A percentile compares a stretch with the other conserved stretches of the same genome.
Evolutionary conservation across 192 early-diverging fungal genomes (phyloP).

Genomic region (Podila epigama): DNA sequence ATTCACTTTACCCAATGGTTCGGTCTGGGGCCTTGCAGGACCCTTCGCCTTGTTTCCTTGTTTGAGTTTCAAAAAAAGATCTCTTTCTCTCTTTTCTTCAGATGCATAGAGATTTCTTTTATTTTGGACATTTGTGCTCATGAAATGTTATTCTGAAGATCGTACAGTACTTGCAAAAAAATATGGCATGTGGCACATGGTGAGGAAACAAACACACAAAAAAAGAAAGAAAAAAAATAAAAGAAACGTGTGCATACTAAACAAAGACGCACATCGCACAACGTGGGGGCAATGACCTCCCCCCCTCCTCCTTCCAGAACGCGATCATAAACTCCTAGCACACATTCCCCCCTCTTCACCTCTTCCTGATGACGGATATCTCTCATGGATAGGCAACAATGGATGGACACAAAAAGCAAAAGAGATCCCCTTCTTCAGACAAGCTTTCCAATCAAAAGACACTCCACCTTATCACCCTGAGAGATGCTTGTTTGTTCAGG

Average conservation of each 20-base stretch:
- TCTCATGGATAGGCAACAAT: too few relatives aligned
- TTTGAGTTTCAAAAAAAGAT: neutral
- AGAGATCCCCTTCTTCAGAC: slow-evolving; percentile 9
- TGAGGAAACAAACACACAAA: too few relatives aligned
- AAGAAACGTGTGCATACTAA: too few relatives aligned
- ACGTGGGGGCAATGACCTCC: neutral
- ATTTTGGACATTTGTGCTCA: too few relatives aligned
- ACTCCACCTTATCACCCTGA: slow-evolving; percentile 57
- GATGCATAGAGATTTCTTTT: too few relatives aligned
- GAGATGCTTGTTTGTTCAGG: slow-evolving; percentile 20
- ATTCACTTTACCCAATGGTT: neutral
- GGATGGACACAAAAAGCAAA: neutral
- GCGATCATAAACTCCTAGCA: neutral
- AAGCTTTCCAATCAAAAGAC: slow-evolving; percentile 61
- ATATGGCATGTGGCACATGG: too few relatives aligned
- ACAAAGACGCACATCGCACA: neutral
- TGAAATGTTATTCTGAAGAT: too few relatives aligned
- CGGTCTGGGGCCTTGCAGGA: neutral
- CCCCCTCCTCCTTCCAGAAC: neutral
- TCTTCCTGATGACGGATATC: neutral
- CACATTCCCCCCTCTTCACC: neutral
- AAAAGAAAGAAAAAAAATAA: too few relatives aligned
- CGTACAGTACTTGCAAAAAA: too few relatives aligned
- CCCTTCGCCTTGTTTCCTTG: neutral
- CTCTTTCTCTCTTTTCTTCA: neutral